Percentiles rank a stretch among this genome's conserved stretches.
These are phyloP conservation scores for Sporobolus alterniflorus DNA, from an alignment of 202 grass and related monocot species.

Conservation along the genomic window DNA sequence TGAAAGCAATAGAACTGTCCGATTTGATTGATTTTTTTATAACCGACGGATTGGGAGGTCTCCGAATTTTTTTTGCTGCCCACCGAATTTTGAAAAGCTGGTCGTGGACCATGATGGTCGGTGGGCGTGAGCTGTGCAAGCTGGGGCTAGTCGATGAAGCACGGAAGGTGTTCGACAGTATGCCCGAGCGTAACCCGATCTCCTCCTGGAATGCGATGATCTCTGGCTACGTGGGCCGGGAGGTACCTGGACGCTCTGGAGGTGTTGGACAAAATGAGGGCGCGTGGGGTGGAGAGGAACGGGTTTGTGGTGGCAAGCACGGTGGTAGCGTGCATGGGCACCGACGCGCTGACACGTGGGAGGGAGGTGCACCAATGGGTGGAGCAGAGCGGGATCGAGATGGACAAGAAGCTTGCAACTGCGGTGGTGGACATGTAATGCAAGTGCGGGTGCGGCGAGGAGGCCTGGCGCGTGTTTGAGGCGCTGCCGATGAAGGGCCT, in stretches of 20 bases:
- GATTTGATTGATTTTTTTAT: no score
- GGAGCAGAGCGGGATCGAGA: constrained; percentile 42
- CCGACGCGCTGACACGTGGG: constrained; percentile 54
- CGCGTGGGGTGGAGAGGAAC: constrained; percentile 48
- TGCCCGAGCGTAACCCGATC: constrained; percentile 72
- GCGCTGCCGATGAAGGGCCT: constrained; percentile 46
- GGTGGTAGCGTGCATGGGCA: constrained; percentile 65
- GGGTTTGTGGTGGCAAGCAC: constrained; percentile 68
- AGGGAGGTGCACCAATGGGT: constrained; percentile 70
- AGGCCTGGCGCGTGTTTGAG: constrained; percentile 60
- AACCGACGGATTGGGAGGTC: no score
- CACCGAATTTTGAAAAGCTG: no score
- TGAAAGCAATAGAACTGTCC: no score
- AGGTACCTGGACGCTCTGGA: constrained; percentile 64
- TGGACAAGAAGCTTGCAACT: constrained; percentile 71
- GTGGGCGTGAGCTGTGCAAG: constrained; percentile 61
- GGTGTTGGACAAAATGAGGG: constrained; percentile 69
- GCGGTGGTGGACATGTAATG: constrained; percentile 91
- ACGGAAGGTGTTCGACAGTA: constrained; percentile 68
- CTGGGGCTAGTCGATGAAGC: constrained; percentile 60
- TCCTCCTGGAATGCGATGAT: constrained; percentile 99
- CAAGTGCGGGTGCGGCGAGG: constrained; percentile 79
- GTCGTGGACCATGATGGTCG: constrained; percentile 83
- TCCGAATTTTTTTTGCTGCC: no score
- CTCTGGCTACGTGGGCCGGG: constrained; percentile 56